Conservation (phyloP, 306 rosid genomes). For the Mimosa pudica region DNA sequence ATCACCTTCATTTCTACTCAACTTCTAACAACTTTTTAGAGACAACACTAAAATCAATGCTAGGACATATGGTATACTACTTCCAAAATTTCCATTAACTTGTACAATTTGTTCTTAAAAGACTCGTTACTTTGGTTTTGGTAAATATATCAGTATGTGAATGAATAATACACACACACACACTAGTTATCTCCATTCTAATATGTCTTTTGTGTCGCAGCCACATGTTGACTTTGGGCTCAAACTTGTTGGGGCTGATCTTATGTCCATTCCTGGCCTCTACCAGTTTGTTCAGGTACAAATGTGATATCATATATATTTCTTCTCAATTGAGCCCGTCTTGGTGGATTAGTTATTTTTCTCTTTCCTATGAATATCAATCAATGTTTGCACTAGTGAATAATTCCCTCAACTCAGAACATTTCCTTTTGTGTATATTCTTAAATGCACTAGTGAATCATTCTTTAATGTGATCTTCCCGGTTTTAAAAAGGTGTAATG, state of each 20-base stretch:
- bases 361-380: conserved; percentile 7
- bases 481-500: background rate
- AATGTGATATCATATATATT: background rate
- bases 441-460: too few species aligned
- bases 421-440: conserved; percentile 24
- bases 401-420: background rate
- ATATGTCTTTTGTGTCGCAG: conserved; percentile 48
- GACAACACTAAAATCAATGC: background rate
- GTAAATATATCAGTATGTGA: background rate
- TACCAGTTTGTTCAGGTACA: conserved; percentile 85
- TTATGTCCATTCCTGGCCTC: conserved; percentile 92
- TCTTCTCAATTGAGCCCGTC: background rate
- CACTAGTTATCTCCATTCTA: conserved; percentile 4
- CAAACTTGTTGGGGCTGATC: conserved; percentile 81
- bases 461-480: background rate
- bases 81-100: conserved; percentile 13
- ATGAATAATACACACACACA: background rate
- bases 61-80: conserved; percentile 14
- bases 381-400: conserved; percentile 25
- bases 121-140: background rate
- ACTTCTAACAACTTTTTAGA: background rate
- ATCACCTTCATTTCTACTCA: background rate
- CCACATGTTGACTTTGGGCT: conserved; percentile 95
- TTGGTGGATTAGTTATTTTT: background rate
- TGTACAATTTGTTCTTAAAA: conserved; percentile 5